phyloP scores from a whole-genome alignment of 805 yeast species.

The Diddensiella transvaalensis region DNA sequence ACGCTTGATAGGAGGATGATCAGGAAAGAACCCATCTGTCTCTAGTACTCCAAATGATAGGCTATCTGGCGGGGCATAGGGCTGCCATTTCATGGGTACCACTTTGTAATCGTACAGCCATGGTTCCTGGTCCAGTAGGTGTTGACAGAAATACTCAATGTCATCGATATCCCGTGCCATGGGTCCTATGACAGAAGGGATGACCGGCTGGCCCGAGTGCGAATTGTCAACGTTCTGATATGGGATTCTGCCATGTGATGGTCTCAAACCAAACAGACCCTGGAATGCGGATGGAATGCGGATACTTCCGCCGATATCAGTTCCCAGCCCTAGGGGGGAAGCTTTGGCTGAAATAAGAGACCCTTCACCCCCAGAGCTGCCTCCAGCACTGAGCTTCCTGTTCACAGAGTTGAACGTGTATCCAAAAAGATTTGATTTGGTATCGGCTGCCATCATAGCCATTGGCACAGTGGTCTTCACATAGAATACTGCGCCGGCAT shows the following conservation, averaged over 20 bases:
- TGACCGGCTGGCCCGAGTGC: conserved; percentile 41
- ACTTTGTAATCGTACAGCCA: conserved; percentile 15
- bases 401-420: conserved; percentile 45
- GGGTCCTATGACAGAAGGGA: conserved; percentile 49
- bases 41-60: conserved; percentile 10
- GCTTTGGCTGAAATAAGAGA: conserved; percentile 44
- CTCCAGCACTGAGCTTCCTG: conserved; percentile 45
- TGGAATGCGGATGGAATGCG: conserved; percentile 47
- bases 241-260: conserved; percentile 11
- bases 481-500: conserved; percentile 57
- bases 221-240: conserved; percentile 28
- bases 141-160: conserved; percentile 48
- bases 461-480: conserved; percentile 54
- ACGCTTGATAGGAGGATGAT: conserved; percentile 48
- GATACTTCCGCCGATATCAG: conserved; percentile 54
- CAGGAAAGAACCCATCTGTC: conserved; percentile 42
- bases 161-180: conserved; percentile 39
- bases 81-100: conserved; percentile 15
- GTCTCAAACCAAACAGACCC: conserved; percentile 29
- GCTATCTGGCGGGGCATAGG: conserved; percentile 1
- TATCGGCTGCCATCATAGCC: conserved; percentile 49
- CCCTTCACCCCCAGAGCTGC: conserved; percentile 58
- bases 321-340: conserved; percentile 50
- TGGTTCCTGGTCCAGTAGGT: conserved; percentile 18
- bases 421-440: conserved; percentile 44